Evolutionary conservation across 495 filamentous ascomycete genomes (phyloP), one percentile per base, ranked within the genome.

Genomic region (Penicillium crystallinum): DNA sequence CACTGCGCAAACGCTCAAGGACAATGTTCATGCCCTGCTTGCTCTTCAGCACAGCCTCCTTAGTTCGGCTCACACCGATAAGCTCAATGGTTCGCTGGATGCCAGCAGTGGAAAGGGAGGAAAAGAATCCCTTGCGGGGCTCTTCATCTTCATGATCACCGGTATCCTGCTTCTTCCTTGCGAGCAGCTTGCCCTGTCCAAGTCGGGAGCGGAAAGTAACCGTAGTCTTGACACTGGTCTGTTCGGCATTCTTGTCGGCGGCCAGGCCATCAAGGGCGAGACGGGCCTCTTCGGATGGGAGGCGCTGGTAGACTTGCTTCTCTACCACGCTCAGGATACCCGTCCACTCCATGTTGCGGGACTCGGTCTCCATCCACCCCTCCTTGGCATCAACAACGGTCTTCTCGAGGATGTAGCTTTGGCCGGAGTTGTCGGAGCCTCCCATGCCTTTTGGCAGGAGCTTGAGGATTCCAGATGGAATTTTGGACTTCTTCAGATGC

Each of bases 11-110:
- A 31, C 93, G 80, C 68, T 95, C 89, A 21, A 99, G 76, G 14
- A 99, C 92, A 37, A 97, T 82, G 49, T 86, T 88, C 93, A 99
- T 97, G 15, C 95, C 93, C 64, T 97, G 85, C 58, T 91, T 89
- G 64, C 88, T 91, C 64, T 91, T 95, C 48, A 86, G 75, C 48
- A 97, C 75, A 35, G 90, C 88, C 52, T 90, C 87, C 41, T 84
- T 79, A 46, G 93, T 95, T 49, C 90, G 83, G 52, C 83, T 88
- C 41, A 92, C 77, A 0, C 89, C 91, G 38, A 97, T 89, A 31
- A 84, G 70, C 74, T 99, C 93, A 61, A 99, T 95, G 50, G 86
- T 95, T 18, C 87, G 76, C 68, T 96, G 89, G 39, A 97, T 82
- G 9, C 89, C 85, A 4, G 78, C 79, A 11, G 88, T 90, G 5